Base-by-base conservation (phyloP, 2,329 filamentous ascomycete species). In the Penicillium sp. region DNA sequence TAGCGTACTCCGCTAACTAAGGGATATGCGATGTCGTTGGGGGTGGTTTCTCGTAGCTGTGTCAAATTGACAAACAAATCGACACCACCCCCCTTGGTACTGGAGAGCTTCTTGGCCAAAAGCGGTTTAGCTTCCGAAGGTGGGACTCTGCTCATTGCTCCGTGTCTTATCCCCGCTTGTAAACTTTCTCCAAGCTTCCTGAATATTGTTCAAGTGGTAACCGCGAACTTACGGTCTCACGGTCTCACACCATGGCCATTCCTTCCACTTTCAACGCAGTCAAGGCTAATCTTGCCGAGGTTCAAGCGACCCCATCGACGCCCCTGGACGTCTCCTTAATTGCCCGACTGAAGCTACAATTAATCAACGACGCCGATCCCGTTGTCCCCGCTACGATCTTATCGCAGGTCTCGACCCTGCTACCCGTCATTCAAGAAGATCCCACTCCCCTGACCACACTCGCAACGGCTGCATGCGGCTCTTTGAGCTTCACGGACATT, bases 401-500 rank as follows among this genome's bases (percentile, higher is more conserved):
- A 46, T 66, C 65, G 12, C 72, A 76, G 51, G 69, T 82, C 40
- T 76, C 77, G 13, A 63, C 69, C 40, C 66, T 81, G 8, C 63
- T 82, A 13, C 74, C 76, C 7, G 65, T 73, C 4, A 65, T 83
- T 4, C 77, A 80, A 53, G 76, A 82, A 63, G 78, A 83, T 52
- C 80, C 80, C 8, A 72, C 74, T 11, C 76, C 79, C 25, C 64
- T 80, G 32, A 76, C 75, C 11, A 72, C 73, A 24, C 73, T 84
- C 27, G 73, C 78, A 18, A 70, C 72, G 44, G 75, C 74, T 50
- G 68, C 79, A 5, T 66, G 76, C 8, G 63, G 64, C 7, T 76
- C 76, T 13, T 76, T 72, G 59, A 74, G 63, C 47, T 79, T 79
- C 57, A 64, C 70, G 32, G 72, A 77, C 45, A 64, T 80, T 29